These are phyloP conservation scores for Fusarium sambucinum DNA, from an alignment of 2,329 filamentous ascomycete genomes.

Conservation along the genomic window DNA sequence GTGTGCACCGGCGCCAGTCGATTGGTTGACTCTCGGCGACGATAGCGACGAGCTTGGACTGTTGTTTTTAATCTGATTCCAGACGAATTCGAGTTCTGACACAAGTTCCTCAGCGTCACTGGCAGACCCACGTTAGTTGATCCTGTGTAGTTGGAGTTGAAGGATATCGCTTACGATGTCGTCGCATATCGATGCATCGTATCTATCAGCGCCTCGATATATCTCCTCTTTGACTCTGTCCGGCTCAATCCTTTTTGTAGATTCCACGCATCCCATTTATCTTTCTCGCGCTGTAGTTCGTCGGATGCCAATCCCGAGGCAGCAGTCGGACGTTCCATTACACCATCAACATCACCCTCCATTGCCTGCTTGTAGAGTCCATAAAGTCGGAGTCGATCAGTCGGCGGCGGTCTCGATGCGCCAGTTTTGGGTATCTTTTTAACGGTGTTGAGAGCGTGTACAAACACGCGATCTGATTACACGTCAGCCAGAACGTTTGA, in stretches of 20 bases:
- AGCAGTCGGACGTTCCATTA: constrained; percentile 83
- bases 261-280: constrained; percentile 96
- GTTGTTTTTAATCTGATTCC: constrained; percentile 97
- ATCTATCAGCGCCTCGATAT: constrained; percentile 93
- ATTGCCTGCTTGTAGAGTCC: constrained; percentile 99
- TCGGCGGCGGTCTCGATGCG: constrained; percentile 85
- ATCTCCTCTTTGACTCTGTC: constrained; percentile 93
- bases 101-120: constrained; percentile 89
- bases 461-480: constrained; percentile 89
- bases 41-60: constrained; percentile 72
- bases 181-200: constrained; percentile 98
- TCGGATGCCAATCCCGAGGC: constrained; percentile 62
- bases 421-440: constrained; percentile 97
- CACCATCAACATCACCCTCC: constrained; percentile 95
- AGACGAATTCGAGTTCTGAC: constrained; percentile 96
- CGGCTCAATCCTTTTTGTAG: constrained; percentile 83
- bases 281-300: constrained; percentile 69
- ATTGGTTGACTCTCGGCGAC: constrained; percentile 62
- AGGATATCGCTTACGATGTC: constrained; percentile 70
- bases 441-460: constrained; percentile 98
- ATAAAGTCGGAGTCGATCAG: constrained; percentile 91
- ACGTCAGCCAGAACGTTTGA: constrained; percentile 31
- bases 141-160: neutral
- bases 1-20: constrained; percentile 39
- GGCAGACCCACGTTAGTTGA: constrained; percentile 37